Percentiles rank a stretch among this genome's conserved stretches.
Evolutionary conservation across 441 rosid species (phyloP).

Genomic region (Erysimum cheiri): DNA sequence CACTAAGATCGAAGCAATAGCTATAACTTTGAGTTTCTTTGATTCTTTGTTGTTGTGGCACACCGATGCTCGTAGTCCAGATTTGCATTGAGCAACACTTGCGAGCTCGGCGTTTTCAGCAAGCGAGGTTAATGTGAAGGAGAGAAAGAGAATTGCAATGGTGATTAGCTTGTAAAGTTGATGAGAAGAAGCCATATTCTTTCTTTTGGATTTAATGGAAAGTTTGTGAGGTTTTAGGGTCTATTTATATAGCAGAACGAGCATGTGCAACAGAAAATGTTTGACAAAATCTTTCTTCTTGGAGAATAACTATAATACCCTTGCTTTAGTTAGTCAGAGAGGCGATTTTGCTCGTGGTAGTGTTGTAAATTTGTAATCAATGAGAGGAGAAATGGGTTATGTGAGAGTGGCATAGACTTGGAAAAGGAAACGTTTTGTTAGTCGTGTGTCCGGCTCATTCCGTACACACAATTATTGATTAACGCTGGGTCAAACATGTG

Average conservation of each 20-base stretch:
- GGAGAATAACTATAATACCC: not conserved
- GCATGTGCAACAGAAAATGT: conserved; percentile 9
- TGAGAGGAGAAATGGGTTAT: not conserved
- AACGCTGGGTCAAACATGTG: not conserved
- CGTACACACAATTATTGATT: not conserved
- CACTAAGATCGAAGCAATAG: conserved; percentile 22
- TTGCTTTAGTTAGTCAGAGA: not conserved
- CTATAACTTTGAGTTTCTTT: conserved; percentile 29
- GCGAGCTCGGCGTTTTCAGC: conserved; percentile 25
- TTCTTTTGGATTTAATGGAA: not conserved
- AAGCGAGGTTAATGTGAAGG: conserved; percentile 16
- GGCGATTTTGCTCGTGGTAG: not conserved
- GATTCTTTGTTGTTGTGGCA: conserved; percentile 29
- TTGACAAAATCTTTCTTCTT: conserved; percentile 1
- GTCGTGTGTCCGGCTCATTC: not conserved
- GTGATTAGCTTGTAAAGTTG: conserved; percentile 18
- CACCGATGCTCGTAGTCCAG: not conserved
- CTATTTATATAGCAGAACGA: conserved; percentile 7
- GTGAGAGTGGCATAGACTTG: not conserved
- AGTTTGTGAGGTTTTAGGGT: conserved; percentile 8
- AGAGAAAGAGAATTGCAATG: conserved; percentile 23
- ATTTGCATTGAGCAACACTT: conserved; percentile 11
- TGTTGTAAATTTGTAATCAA: not conserved
- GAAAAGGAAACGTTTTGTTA: not conserved
- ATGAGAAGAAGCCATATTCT: conserved; percentile 15